These are phyloP conservation scores for Talaromyces sp. DNA, from an alignment of 2,329 filamentous ascomycete species.

Conservation along the genomic window DNA sequence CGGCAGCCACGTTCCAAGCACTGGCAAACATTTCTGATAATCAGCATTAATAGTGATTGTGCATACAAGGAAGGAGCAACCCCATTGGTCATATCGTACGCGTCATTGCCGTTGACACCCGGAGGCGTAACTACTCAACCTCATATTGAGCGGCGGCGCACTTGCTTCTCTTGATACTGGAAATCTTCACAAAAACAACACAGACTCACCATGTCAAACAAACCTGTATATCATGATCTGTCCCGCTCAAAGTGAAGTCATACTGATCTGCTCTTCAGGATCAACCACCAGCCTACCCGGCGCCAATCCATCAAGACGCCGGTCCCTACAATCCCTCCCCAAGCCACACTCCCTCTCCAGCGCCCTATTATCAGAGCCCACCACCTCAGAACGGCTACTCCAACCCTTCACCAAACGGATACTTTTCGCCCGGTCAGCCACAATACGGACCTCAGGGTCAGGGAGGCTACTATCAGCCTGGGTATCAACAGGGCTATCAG, in stretches of 20 bases:
- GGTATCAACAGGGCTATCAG: slow-evolving; percentile 28
- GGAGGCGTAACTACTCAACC: slow-evolving; percentile 2
- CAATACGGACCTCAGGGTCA: slow-evolving; percentile 31
- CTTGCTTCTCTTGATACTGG: background rate
- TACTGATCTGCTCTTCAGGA: background rate
- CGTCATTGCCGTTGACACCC: background rate
- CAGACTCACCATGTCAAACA: background rate
- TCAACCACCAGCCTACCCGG: slow-evolving; percentile 38
- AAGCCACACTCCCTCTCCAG: slow-evolving; percentile 20
- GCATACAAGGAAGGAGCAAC: background rate
- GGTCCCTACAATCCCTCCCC: slow-evolving; percentile 24
- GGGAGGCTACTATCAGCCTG: slow-evolving; percentile 37
- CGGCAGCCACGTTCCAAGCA: too few relatives aligned
- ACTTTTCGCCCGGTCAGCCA: slow-evolving; percentile 38
- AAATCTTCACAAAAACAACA: background rate
- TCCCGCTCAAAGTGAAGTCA: background rate
- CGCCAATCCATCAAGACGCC: slow-evolving; percentile 32
- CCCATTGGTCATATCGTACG: background rate
- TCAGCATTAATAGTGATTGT: background rate
- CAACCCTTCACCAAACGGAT: slow-evolving; percentile 27
- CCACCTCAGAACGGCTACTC: slow-evolving; percentile 31
- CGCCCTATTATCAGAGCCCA: slow-evolving; percentile 22
- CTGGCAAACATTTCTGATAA: background rate
- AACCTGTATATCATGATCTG: background rate
- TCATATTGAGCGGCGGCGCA: background rate